phyloP scores from a whole-genome alignment of 208 protist genomes.

The Leishmania mexicana region DNA sequence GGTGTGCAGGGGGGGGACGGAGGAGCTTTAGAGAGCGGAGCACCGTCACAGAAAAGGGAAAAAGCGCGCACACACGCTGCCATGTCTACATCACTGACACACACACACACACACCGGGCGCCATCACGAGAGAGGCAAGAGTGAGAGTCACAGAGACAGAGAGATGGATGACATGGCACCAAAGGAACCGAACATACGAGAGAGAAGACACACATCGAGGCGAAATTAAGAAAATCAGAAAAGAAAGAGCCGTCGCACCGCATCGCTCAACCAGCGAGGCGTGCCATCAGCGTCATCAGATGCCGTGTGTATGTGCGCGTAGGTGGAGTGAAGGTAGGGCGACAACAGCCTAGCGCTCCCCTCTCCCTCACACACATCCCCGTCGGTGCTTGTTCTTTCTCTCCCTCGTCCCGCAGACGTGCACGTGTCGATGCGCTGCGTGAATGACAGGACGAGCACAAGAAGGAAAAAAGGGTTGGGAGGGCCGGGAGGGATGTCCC shows the following conservation, averaged over 20 bases:
- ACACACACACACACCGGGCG: background rate
- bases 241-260: background rate
- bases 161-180: background rate
- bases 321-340: background rate
- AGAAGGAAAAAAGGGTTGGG: constrained; percentile 1
- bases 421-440: background rate
- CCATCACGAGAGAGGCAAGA: no score
- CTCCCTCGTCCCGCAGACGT: background rate
- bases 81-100: background rate
- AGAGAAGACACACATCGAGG: constrained; percentile 1
- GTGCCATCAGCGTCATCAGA: background rate
- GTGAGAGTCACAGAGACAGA: background rate
- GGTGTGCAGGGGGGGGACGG: no score
- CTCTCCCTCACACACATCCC: background rate
- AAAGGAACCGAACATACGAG: background rate
- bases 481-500: background rate
- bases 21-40: background rate
- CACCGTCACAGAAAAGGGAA: background rate
- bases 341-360: background rate
- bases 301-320: background rate
- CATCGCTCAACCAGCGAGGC: background rate
- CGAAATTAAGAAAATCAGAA: constrained; percentile 13
- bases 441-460: background rate
- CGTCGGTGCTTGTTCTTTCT: no score
- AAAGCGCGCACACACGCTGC: background rate